A percentile compares a stretch with the other conserved stretches of the same genome.
These are phyloP conservation scores for Trichoderma sp. DNA, from an alignment of 2,329 filamentous ascomycete genomes.

Conservation along the genomic window DNA sequence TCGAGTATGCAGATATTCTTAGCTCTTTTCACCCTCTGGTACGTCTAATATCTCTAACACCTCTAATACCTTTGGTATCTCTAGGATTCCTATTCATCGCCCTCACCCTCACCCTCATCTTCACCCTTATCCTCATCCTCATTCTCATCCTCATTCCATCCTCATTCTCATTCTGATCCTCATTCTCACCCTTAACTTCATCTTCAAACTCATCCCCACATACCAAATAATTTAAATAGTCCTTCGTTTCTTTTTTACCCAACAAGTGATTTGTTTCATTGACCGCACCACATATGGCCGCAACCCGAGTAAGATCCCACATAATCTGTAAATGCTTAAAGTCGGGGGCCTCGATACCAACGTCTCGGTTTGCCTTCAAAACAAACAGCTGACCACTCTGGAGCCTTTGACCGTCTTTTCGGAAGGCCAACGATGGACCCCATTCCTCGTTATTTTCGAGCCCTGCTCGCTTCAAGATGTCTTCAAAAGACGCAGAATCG, in stretches of 20 bases:
- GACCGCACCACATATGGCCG: background rate
- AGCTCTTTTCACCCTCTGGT: no score
- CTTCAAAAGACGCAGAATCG: background rate
- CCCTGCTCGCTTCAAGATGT: background rate
- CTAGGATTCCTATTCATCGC: background rate
- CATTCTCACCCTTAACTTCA: background rate
- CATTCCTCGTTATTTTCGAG: background rate
- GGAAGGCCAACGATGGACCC: background rate
- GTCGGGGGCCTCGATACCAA: background rate
- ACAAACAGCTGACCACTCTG: background rate
- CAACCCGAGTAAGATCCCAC: background rate
- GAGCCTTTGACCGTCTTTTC: background rate
- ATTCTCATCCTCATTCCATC: background rate
- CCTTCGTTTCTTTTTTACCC: background rate
- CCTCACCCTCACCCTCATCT: background rate
- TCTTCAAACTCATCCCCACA: background rate
- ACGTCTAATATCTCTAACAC: no score
- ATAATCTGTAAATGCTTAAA: background rate
- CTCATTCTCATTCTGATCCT: no score
- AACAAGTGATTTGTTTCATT: background rate
- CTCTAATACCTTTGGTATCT: background rate
- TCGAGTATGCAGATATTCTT: no score
- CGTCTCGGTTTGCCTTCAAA: background rate
- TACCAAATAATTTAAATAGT: background rate
- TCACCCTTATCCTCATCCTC: slow-evolving; percentile 22